Evolutionary conservation across 768 basidiomycete species (phyloP).

Genomic region (Galerina marginata): DNA sequence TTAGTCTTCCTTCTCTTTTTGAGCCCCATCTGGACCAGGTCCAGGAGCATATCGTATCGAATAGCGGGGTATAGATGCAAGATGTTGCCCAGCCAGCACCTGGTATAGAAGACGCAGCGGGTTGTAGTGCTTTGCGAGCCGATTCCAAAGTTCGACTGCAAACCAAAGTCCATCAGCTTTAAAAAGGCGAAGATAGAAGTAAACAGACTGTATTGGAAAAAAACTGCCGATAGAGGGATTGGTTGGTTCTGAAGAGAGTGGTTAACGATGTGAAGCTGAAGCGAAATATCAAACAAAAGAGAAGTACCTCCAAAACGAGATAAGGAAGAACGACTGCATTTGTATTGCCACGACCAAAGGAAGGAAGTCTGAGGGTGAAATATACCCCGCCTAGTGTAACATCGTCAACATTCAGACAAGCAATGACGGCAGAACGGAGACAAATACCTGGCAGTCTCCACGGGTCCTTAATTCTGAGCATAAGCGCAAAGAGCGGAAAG

Average conservation of each 20-base stretch:
- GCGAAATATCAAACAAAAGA: neutral
- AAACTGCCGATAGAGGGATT: conserved; percentile 53
- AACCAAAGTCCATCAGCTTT: neutral
- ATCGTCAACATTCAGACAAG: too few relatives aligned
- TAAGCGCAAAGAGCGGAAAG: conserved; percentile 89
- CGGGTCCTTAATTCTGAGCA: conserved; percentile 85
- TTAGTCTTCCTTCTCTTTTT: too few relatives aligned
- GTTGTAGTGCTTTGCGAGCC: conserved; percentile 60
- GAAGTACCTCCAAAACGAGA: conserved; percentile 40
- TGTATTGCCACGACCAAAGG: neutral
- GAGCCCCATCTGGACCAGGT: too few relatives aligned
- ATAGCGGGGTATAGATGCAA: conserved; percentile 54
- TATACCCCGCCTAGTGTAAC: conserved; percentile 26
- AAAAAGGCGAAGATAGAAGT: neutral
- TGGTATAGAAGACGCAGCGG: conserved; percentile 57
- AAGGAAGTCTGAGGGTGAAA: conserved; percentile 12
- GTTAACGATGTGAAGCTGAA: neutral
- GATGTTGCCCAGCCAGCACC: conserved; percentile 52
- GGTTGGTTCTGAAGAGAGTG: conserved; percentile 51
- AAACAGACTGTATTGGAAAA: conserved; percentile 62
- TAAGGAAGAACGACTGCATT: conserved; percentile 14
- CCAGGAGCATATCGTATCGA: conserved; percentile 38
- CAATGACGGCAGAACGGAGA: neutral
- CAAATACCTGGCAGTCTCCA: conserved; percentile 75
- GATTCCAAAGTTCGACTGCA: conserved; percentile 54